A percentile compares a stretch with the other conserved stretches of the same genome.
phyloP scores from a whole-genome alignment of 2,329 filamentous ascomycete genomes.

The Monilinia aucupariae region DNA sequence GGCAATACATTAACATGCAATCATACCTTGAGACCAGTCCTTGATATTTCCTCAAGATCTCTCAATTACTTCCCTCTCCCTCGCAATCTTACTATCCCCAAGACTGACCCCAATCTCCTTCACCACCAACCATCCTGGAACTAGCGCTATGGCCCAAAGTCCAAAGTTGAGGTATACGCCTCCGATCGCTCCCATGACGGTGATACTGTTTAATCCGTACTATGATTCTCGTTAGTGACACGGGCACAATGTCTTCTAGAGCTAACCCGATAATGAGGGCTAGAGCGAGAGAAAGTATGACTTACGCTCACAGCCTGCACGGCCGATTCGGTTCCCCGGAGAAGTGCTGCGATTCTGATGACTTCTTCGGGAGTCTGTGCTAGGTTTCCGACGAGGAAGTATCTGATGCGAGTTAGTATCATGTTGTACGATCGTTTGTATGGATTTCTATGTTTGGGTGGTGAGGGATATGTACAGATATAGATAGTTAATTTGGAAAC shows the following conservation, averaged over 20 bases:
- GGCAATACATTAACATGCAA: too few species aligned
- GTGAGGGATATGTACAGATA: slow-evolving; percentile 48
- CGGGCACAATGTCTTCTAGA: neutral
- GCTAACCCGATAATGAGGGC: neutral
- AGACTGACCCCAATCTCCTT: slow-evolving; percentile 30
- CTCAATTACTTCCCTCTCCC: slow-evolving; percentile 19
- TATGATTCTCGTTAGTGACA: slow-evolving; percentile 20
- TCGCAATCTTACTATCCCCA: slow-evolving; percentile 27
- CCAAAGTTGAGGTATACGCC: slow-evolving; percentile 66
- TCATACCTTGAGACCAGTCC: neutral
- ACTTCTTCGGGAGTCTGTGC: slow-evolving; percentile 57
- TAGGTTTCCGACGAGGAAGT: slow-evolving; percentile 65
- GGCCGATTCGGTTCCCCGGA: slow-evolving; percentile 66
- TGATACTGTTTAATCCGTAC: slow-evolving; percentile 60
- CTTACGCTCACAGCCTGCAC: slow-evolving; percentile 62
- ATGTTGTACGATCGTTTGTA: neutral
- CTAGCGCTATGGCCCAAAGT: slow-evolving; percentile 58
- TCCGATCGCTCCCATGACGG: slow-evolving; percentile 58
- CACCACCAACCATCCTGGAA: slow-evolving; percentile 63
- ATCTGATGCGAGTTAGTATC: slow-evolving; percentile 38
- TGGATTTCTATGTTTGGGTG: neutral
- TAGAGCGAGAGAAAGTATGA: slow-evolving; percentile 2
- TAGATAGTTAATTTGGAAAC: slow-evolving; percentile 70
- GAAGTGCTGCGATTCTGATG: slow-evolving; percentile 60
- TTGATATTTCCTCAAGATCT: neutral